A percentile compares a stretch with the other conserved stretches of the same genome.
Conservation (phyloP, 2,329 filamentous ascomycete species). For the Ascochyta koolunga region DNA sequence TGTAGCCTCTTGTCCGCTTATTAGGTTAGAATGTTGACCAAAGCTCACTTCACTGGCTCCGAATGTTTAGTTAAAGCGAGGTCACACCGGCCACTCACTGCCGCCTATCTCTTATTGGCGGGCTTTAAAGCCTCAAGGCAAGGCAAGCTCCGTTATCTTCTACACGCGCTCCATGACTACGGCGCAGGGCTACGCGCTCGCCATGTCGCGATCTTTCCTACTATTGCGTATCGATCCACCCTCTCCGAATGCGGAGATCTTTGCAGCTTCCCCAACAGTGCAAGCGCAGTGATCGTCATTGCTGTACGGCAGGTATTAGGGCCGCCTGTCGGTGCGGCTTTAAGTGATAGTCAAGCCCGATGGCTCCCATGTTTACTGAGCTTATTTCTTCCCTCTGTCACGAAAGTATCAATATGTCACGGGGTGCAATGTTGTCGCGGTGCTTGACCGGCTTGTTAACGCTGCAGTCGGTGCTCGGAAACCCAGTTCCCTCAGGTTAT, state of each 20-base stretch:
- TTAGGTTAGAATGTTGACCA: not conserved
- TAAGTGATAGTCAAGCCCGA: conserved; percentile 16
- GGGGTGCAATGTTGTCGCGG: conserved; percentile 21
- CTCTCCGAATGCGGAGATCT: conserved; percentile 4
- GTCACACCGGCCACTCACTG: not conserved
- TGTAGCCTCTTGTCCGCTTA: no score
- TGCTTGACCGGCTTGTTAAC: conserved; percentile 35
- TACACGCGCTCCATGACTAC: conserved; percentile 1
- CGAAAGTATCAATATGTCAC: conserved; percentile 27
- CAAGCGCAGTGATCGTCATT: conserved; percentile 14
- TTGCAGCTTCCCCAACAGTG: conserved; percentile 17
- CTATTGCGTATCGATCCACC: conserved; percentile 12
- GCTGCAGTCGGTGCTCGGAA: conserved; percentile 35
- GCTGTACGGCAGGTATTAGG: conserved; percentile 4
- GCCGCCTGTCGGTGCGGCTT: conserved; percentile 3
- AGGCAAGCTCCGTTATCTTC: not conserved
- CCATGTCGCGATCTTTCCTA: conserved; percentile 8
- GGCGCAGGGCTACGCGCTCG: not conserved
- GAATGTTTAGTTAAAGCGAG: no score
- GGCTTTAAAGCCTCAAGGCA: not conserved
- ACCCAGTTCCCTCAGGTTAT: conserved; percentile 26
- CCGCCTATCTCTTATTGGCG: conserved; percentile 13
- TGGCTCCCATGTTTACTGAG: conserved; percentile 8
- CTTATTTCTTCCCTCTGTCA: conserved; percentile 19
- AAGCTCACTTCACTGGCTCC: no score